Percentiles rank a stretch among this genome's conserved stretches.
Evolutionary conservation across 2,329 filamentous ascomycete species (phyloP).

Genomic region (Sclerotinia sclerotiorum): DNA sequence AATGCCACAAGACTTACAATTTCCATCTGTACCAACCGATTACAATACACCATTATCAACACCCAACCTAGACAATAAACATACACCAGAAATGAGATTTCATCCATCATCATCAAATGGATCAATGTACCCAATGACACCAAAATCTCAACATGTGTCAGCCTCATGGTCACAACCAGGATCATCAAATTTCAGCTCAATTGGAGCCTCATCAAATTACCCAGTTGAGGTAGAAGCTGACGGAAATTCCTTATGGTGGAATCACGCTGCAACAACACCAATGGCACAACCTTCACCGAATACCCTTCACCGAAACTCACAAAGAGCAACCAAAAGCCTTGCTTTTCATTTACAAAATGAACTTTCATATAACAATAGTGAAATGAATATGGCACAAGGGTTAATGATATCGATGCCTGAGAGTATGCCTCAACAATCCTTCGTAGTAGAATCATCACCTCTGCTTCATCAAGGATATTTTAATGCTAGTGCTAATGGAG

Average conservation of each 20-base stretch:
- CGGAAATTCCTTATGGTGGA: conserved; percentile 37
- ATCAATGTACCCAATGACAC: conserved; percentile 32
- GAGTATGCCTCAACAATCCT: conserved; percentile 29
- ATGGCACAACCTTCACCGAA: conserved; percentile 36
- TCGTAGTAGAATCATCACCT: conserved; percentile 30
- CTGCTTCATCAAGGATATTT: conserved; percentile 30
- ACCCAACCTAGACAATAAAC: conserved; percentile 30
- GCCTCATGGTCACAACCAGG: conserved; percentile 33
- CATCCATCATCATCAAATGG: conserved; percentile 28
- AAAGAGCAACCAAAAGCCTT: conserved; percentile 36
- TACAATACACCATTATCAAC: conserved; percentile 36
- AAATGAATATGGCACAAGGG: conserved; percentile 30
- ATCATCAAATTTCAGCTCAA: conserved; percentile 26
- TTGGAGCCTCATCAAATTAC: conserved; percentile 24
- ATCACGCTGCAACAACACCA: conserved; percentile 34
- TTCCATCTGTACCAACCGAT: conserved; percentile 24
- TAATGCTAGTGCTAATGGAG: neutral
- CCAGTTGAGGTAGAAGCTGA: conserved; percentile 27
- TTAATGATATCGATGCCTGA: conserved; percentile 39
- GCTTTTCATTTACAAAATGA: conserved; percentile 38
- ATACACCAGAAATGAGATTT: conserved; percentile 32
- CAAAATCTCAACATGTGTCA: conserved; percentile 32
- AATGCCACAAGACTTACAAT: conserved; percentile 39
- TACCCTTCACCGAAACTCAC: conserved; percentile 33
- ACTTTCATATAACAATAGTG: conserved; percentile 32